phyloP scores from a whole-genome alignment of 176 grass and related monocot genomes.

The Chloris gayana region DNA sequence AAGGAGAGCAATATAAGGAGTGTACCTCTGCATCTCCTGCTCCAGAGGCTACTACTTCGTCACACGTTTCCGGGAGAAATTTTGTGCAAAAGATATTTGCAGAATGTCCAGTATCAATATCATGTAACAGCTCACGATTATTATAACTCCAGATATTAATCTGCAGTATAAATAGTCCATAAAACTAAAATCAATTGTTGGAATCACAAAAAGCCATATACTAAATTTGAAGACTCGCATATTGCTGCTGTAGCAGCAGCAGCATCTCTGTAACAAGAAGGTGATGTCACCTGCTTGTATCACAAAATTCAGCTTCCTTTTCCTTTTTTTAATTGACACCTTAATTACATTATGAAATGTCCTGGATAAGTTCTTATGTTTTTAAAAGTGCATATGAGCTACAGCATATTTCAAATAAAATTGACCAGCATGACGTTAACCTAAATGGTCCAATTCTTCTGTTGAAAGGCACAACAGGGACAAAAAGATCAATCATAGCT shows the following conservation, averaged over 20 bases:
- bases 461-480: background rate
- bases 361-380: background rate
- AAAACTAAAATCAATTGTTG: slow-evolving; percentile 2
- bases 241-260: background rate
- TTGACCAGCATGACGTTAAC: background rate
- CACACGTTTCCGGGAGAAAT: slow-evolving; percentile 88
- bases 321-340: background rate
- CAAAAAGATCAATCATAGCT: background rate
- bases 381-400: background rate
- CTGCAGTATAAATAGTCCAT: slow-evolving; percentile 53
- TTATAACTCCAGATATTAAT: slow-evolving; percentile 92
- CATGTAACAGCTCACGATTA: slow-evolving; percentile 68
- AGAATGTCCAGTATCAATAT: slow-evolving; percentile 87
- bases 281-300: background rate
- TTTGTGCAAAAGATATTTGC: slow-evolving; percentile 94
- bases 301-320: background rate
- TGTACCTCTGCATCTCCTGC: slow-evolving; percentile 91
- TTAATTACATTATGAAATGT: background rate
- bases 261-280: slow-evolving; percentile 19
- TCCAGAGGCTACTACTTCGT: slow-evolving; percentile 87
- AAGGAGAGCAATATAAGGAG: background rate
- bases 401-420: background rate
- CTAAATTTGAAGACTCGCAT: background rate
- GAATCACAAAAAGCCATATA: slow-evolving; percentile 33
- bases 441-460: background rate